Evolutionary conservation across 75 land plant genomes (phyloP), one percentile per base, ranked within the genome.

Genomic region (Gnetum montanum): DNA sequence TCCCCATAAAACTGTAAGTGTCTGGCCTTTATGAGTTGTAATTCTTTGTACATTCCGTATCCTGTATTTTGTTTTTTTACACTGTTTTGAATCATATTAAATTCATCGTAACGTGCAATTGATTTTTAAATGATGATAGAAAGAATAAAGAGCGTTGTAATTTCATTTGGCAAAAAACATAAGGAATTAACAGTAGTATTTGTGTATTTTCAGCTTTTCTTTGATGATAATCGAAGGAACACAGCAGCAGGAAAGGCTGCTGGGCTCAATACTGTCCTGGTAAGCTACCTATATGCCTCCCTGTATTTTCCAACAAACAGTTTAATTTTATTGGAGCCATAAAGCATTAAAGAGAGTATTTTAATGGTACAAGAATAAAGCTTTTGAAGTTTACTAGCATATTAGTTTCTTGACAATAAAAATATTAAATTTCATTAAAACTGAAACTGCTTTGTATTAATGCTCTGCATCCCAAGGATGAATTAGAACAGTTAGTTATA

Each of bases 201-300:
- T n/a, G n/a, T 43, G 20, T 35, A 0, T 43, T 28, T 47, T 37
- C 74, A 82, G 81, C 61, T 85, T 24, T 85, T 77, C 61, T 71
- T 81, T 37, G 88, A 85, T 43, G 85, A 85, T 58, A 76, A 67
- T 51, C 58, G 50, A 11, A 49, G 70, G 11, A 85, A 85, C 59
- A 64, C 81, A 37, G 66, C 68, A 24, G 85, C 69, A 23, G 88
- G 78, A n/a, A 85, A 81, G 24, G 55, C 70, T 31, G 35, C 58
- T 25, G 88, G 81, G 1, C 68, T 85, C n/a, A 63, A 73, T 0
- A 85, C 85, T 31, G 88, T 67, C 46, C 33, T 85, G 81, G 88
- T 77, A 74, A 62, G 41, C 46, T 43, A n/a, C 28, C 16, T 1
- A 13, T 4, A 31, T 29, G 15, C 0, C 43, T 16, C 13, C 43